phyloP scores from a whole-genome alignment of 345 rosid species.

The Punica granatum region DNA sequence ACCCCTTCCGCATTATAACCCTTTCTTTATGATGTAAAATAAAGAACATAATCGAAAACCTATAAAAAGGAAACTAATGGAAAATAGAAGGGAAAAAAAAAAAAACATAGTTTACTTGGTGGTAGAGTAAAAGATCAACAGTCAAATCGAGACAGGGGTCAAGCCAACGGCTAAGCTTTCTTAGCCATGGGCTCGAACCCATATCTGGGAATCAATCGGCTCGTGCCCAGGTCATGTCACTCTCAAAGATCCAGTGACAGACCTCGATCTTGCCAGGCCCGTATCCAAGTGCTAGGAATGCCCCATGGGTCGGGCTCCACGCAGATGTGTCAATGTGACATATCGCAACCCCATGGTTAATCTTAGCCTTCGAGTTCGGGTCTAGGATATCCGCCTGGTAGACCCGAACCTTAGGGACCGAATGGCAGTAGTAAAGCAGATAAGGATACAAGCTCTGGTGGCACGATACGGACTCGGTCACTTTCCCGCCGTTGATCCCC shows the following conservation, averaged over 20 bases:
- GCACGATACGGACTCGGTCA: conserved; percentile 38
- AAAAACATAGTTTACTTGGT: not conserved
- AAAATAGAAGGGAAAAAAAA: not conserved
- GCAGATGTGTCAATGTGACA: conserved; percentile 45
- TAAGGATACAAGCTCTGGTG: conserved; percentile 44
- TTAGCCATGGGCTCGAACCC: conserved; percentile 5
- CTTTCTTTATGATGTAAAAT: not conserved
- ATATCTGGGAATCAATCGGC: conserved; percentile 4
- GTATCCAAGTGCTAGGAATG: conserved; percentile 32
- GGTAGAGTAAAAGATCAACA: not conserved
- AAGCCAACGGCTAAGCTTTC: not conserved
- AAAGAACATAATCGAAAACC: not conserved
- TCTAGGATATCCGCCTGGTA: conserved; percentile 40
- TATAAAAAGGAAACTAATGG: not conserved
- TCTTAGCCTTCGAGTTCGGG: conserved; percentile 21
- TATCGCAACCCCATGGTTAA: conserved; percentile 43
- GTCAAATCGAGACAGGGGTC: not conserved
- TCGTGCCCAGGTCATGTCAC: conserved; percentile 35
- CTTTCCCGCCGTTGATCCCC: conserved; percentile 32
- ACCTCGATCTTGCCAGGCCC: conserved; percentile 43
- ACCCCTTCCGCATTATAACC: not conserved
- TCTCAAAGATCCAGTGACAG: conserved; percentile 51
- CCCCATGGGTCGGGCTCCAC: conserved; percentile 42
- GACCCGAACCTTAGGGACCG: conserved; percentile 45
- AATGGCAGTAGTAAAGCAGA: conserved; percentile 41